Base-by-base conservation (phyloP, 1,284 basidiomycete species). In the Ustilago shanxiensis region DNA sequence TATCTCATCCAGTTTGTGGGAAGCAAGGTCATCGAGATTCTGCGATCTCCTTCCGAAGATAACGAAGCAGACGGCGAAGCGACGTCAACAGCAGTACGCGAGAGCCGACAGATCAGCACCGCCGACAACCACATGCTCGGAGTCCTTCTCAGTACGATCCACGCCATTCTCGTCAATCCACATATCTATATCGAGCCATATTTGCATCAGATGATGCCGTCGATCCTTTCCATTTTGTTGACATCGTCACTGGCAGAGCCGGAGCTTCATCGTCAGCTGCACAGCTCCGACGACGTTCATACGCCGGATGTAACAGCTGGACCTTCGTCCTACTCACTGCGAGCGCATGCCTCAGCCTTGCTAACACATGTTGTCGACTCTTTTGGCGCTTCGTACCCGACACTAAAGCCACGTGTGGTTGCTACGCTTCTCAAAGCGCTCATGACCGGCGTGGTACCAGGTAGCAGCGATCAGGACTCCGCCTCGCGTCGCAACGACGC, bases 1-100 rank as follows among this genome's bases (percentile, higher is more conserved):
- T 99, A 99, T 86, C 89, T 99, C 31, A 93, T 98, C 51, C 92
- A 94, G 56, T 99, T 96, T 94, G 90, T 96, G 1, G 93, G 92
- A 8, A 95, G 98, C 84, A 94, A 87, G 68, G 75, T 84, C 41
- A 79, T 86, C 59, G 82, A 85, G 7, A 75, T 72, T 18, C 76
- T 84, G 4, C 79, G 83, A 13, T 74, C 92, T 11, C 64, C 62
- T 22, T 58, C 66, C 14, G 58, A 66, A 2, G 68, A 72, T 8
- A 53, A 35, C 22, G 66, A 55, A 14, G 31, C 52, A 5, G 58
- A 71, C 9, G 66, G 24, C 7, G 20, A 33, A 3, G 47, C 62
- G 22, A 45, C 53, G 44, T 44, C 64, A 5, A 59, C 60, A 35
- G 71, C 68, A 1, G 63, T 62, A 53, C 61, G 61, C 49, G 71